Evolutionary conservation across 768 basidiomycete species (phyloP).

Genomic region (Sporobolomyces pararoseus): DNA sequence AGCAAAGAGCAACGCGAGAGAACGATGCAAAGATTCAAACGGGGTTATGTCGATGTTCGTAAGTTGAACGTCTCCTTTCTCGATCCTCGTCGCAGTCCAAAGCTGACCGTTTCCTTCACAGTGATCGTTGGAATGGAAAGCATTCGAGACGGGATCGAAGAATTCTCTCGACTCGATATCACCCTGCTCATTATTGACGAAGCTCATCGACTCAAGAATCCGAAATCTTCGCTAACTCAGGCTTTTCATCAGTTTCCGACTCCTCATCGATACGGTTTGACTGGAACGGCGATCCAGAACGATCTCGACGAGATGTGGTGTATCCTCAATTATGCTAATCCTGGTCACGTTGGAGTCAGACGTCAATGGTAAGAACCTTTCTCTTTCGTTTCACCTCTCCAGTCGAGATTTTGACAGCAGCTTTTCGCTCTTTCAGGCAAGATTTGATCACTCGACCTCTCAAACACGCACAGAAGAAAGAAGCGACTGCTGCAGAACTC

Average conservation of each 20-base stretch:
- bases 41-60: slow-evolving; percentile 82
- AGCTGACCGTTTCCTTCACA: slow-evolving; percentile 46
- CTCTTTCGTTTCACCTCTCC: not conserved
- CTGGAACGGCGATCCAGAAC: slow-evolving; percentile 74
- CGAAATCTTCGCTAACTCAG: slow-evolving; percentile 60
- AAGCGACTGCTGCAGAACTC: slow-evolving; percentile 62
- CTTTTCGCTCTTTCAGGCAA: not conserved
- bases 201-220: slow-evolving; percentile 83
- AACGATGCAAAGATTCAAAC: slow-evolving; percentile 66
- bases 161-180: slow-evolving; percentile 61
- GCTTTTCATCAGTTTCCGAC: slow-evolving; percentile 71
- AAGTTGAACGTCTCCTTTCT: slow-evolving; percentile 47
- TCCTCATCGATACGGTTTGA: slow-evolving; percentile 71
- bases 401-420: not conserved
- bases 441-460: slow-evolving; percentile 55
- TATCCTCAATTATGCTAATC: slow-evolving; percentile 86
- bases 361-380: slow-evolving; percentile 43
- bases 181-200: slow-evolving; percentile 78
- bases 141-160: slow-evolving; percentile 65
- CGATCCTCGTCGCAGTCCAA: not conserved
- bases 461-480: slow-evolving; percentile 63
- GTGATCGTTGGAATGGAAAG: slow-evolving; percentile 79
- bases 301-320: slow-evolving; percentile 87
- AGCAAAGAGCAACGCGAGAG: slow-evolving; percentile 56
- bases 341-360: slow-evolving; percentile 81